Conservation (phyloP, 2,329 filamentous ascomycete species). For the Monosporascus sp. region DNA sequence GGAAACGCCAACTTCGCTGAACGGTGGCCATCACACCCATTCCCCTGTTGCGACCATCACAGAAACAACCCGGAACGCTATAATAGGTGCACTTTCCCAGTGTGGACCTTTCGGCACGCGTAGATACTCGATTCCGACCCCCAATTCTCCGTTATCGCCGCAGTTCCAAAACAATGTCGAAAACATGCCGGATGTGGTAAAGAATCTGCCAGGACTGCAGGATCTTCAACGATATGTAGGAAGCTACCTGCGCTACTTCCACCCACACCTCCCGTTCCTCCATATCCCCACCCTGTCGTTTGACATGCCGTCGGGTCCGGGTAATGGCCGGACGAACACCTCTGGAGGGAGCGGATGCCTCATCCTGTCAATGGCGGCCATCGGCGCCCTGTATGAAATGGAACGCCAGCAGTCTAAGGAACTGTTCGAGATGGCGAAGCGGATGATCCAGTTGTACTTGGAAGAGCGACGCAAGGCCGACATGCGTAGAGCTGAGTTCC, state of each 20-base stretch:
- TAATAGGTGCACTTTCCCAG: slow-evolving; percentile 54
- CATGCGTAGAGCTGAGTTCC: slow-evolving; percentile 58
- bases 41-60: slow-evolving; percentile 60
- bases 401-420: slow-evolving; percentile 76
- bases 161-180: slow-evolving; percentile 42
- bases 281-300: slow-evolving; percentile 90
- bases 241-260: slow-evolving; percentile 86
- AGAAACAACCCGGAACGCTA: slow-evolving; percentile 57
- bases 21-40: slow-evolving; percentile 54
- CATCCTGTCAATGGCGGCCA: slow-evolving; percentile 81
- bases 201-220: slow-evolving; percentile 68
- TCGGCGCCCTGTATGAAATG: slow-evolving; percentile 69
- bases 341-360: slow-evolving; percentile 79
- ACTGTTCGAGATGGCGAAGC: slow-evolving; percentile 88
- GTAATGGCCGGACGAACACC: slow-evolving; percentile 54
- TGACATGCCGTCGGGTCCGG: slow-evolving; percentile 65
- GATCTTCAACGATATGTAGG: slow-evolving; percentile 88
- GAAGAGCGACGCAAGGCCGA: slow-evolving; percentile 87
- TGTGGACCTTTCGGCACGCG: slow-evolving; percentile 51
- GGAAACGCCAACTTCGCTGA: slow-evolving; percentile 68
- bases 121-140: slow-evolving; percentile 58
- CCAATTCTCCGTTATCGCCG: slow-evolving; percentile 49
- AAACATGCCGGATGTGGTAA: slow-evolving; percentile 46
- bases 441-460: slow-evolving; percentile 88
- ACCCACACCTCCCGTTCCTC: slow-evolving; percentile 90